Conservation (phyloP, 768 basidiomycete species). For the Mycena capillaripes region DNA sequence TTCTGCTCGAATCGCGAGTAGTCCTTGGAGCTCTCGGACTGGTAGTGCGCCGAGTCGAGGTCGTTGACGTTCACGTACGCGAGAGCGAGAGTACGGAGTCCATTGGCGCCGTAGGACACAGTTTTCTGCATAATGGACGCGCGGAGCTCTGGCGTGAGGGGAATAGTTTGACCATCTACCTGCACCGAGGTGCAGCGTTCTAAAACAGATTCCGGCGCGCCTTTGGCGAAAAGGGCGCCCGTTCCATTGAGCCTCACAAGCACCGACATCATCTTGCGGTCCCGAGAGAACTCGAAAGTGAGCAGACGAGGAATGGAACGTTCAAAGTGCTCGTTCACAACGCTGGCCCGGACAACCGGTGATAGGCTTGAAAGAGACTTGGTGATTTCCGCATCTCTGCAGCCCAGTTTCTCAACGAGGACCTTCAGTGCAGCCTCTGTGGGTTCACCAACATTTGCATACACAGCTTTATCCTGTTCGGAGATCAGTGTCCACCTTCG, state of each 20-base stretch:
- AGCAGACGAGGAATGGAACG: slow-evolving; percentile 81
- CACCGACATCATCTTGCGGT: slow-evolving; percentile 99
- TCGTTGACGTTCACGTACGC: slow-evolving; percentile 88
- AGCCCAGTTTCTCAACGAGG: slow-evolving; percentile 94
- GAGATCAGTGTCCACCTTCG: slow-evolving; percentile 8
- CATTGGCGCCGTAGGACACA: slow-evolving; percentile 80
- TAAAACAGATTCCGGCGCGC: slow-evolving; percentile 95
- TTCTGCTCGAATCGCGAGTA: slow-evolving; percentile 93
- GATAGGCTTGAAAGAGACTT: slow-evolving; percentile 71
- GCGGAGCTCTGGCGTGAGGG: slow-evolving; percentile 75
- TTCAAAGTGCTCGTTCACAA: slow-evolving; percentile 89
- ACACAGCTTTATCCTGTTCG: slow-evolving; percentile 80
- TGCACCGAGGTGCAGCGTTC: slow-evolving; percentile 87
- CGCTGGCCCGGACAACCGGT: slow-evolving; percentile 77
- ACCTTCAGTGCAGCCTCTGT: slow-evolving; percentile 98
- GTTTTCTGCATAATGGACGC: slow-evolving; percentile 74
- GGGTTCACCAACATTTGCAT: slow-evolving; percentile 93
- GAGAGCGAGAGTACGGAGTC: slow-evolving; percentile 92
- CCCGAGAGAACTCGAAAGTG: slow-evolving; percentile 98
- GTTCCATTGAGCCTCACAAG: slow-evolving; percentile 77
- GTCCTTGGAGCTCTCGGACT: slow-evolving; percentile 81
- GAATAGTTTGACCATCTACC: slow-evolving; percentile 72
- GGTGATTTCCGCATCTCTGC: slow-evolving; percentile 69
- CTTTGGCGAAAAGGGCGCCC: slow-evolving; percentile 93
- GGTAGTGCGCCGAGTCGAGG: slow-evolving; percentile 85